Base-by-base conservation (phyloP, 139 green algal genomes). In the Coelastrella sp. region DNA sequence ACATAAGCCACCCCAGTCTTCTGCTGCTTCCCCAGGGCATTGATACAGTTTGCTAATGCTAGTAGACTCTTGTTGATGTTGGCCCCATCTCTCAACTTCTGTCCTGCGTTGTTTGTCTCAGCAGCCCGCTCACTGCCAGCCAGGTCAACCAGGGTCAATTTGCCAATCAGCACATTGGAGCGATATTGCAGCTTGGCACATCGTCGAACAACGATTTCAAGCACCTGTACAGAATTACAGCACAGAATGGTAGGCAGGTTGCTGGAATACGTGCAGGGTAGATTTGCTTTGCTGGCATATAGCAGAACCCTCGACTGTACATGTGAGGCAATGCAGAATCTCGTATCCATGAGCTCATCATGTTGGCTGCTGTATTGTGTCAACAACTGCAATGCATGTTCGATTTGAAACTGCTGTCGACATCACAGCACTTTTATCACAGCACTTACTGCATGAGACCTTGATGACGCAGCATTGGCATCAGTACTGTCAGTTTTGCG, bases 21-120 rank as follows among this genome's bases (percentile, higher is more conserved):
- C 62, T 69, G 68, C 84, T 86, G 45, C 87, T 92, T 92, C 35
- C 92, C 94, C 34, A 98, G 82, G 19, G 94, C 94, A 76, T 96
- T 96, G 88, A 98, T 97, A 92, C 93, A 97, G 90, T 98, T 98
- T 41, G 93, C 93, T 3, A 98, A 94, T 5, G 95, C 93, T 30
- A 97, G 88, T 60, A 98, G 85, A 6, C 89, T 95, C 21, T 93
- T 87, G 88, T 97, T 97, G 86, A 97, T 97, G 88, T 96, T 94
- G 34, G 93, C 92, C 38, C 93, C 94, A 67, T 97, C 94, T 25
- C 91, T 85, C 41, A 97, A 86, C 79, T 95, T 93, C 86, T 94
- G 88, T 0, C 94, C 94, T 0, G 83, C 82, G 48, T 96, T 96
- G 84, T 94, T 92, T 57, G 93, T 96, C 87, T 67, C 77, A 74